Evolutionary conservation across 108 stramenopile species (phyloP).

Genomic region (Cyclotella baltica): DNA sequence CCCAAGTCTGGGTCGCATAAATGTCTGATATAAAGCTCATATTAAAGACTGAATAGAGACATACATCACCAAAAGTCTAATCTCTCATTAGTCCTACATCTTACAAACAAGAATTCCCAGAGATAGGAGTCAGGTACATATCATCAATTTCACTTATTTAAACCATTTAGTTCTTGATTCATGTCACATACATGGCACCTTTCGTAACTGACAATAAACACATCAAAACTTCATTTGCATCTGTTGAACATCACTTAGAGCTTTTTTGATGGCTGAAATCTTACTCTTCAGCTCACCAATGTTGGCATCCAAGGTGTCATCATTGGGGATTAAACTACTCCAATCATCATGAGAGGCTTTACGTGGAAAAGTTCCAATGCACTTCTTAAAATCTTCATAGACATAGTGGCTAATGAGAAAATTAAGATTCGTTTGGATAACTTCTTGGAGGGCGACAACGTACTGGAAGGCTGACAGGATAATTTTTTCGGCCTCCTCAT

Average conservation of each 20-base stretch:
- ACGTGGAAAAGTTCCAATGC: conserved; percentile 43
- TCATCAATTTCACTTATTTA: too few species aligned
- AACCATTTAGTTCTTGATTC: too few species aligned
- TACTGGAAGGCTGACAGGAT: conserved; percentile 63
- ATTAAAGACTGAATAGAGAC: too few species aligned
- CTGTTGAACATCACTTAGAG: conserved; percentile 58
- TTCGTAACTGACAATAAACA: too few species aligned
- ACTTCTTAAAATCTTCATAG: conserved; percentile 65
- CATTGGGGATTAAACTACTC: conserved; percentile 50
- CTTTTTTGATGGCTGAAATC: conserved; percentile 51
- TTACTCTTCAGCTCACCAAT: conserved; percentile 52
- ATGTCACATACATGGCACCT: too few species aligned
- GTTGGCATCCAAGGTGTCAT: conserved; percentile 38
- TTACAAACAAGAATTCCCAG: too few species aligned
- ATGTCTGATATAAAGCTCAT: too few species aligned
- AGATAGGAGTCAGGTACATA: too few species aligned
- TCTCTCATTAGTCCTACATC: too few species aligned
- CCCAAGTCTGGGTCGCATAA: too few species aligned
- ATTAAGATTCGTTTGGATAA: conserved; percentile 54
- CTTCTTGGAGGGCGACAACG: conserved; percentile 62
- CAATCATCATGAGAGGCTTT: conserved; percentile 45
- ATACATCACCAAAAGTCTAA: too few species aligned
- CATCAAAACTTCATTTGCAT: conserved; percentile 53
- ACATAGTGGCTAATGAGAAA: conserved; percentile 74
- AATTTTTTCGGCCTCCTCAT: conserved; percentile 66